Evolutionary conservation across 1,139 yeast species (phyloP), one percentile per base, ranked within the genome.

Genomic region (Yamadazyma siamensis): DNA sequence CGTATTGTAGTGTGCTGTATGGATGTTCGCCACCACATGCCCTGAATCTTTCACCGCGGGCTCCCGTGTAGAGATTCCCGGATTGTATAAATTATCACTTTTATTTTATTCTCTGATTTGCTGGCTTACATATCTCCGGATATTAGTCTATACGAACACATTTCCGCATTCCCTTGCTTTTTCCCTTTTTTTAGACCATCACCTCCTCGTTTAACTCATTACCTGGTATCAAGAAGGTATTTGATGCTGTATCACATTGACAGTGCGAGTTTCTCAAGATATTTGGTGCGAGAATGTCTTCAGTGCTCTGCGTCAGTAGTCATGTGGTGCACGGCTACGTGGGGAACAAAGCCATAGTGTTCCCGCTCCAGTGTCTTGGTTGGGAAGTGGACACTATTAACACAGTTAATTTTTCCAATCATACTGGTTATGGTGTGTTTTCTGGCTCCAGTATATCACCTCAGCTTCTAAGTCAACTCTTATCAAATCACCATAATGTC

Each of bases 251-350:
- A n/a, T n/a, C n/a, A n/a, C n/a, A n/a, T n/a, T n/a, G n/a, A n/a
- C n/a, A n/a, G n/a, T n/a, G n/a, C n/a, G n/a, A n/a, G n/a, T 21
- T 21, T 21, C n/a, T 13, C 6, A 11, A 21, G 6, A 6, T 8
- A 7, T 16, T 11, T 10, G 10, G 13, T 5, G n/a, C 8, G 15
- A 5, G 14, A 18, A 34, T 34, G 37, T 28, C 35, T 6, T 20
- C 32, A 5, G 24, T 46, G 15, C 39, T 56, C 17, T 43, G 85
- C 3, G 70, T 85, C 5, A 89, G 82, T 53, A 81, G 91, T 6
- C 94, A 85, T 53, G 95, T 86, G 3, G 83, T 77, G 3, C 95
- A 86, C 49, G 95, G 96, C 3, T 84, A 83, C 47, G 94, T 84
- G 11, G 95, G 95, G 2, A 83, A 82, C 50, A 70, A 80, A 35